Evolutionary conservation across 176 grass and related monocot species (phyloP).

Genomic region (Puya raimondii): DNA sequence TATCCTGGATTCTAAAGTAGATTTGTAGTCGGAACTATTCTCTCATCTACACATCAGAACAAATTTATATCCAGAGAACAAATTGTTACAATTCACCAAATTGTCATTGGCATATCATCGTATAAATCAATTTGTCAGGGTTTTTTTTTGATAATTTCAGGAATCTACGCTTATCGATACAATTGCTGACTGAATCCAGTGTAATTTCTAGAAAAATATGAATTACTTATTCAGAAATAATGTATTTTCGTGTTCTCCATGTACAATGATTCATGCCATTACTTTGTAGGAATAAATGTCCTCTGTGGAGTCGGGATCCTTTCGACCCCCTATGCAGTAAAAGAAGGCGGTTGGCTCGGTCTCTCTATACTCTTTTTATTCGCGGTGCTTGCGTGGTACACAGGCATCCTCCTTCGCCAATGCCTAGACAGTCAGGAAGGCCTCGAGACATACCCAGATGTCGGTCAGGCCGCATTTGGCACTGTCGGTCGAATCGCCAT

Average conservation of each 20-base stretch:
- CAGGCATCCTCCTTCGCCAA: slow-evolving; percentile 59
- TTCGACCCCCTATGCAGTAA: slow-evolving; percentile 78
- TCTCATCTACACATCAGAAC: no score
- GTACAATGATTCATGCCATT: background rate
- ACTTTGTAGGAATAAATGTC: slow-evolving; percentile 66
- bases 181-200: no score
- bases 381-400: slow-evolving; percentile 64
- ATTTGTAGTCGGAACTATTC: no score
- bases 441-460: slow-evolving; percentile 80
- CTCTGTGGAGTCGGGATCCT: slow-evolving; percentile 88
- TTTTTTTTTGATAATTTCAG: no score
- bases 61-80: no score
- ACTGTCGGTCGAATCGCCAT: slow-evolving; percentile 59
- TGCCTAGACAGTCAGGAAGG: slow-evolving; percentile 78
- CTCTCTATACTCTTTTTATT: slow-evolving; percentile 60
- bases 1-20: no score
- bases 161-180: no score
- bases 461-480: slow-evolving; percentile 87
- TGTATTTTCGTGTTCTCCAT: background rate
- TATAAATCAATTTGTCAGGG: no score
- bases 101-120: no score
- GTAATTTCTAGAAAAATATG: no score
- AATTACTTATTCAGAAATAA: background rate
- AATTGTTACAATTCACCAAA: no score
- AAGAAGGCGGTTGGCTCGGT: slow-evolving; percentile 70